Evolutionary conservation across 2,329 filamentous ascomycete genomes (phyloP), one percentile per base, ranked within the genome.

Genomic region (Fusarium verticillioides): DNA sequence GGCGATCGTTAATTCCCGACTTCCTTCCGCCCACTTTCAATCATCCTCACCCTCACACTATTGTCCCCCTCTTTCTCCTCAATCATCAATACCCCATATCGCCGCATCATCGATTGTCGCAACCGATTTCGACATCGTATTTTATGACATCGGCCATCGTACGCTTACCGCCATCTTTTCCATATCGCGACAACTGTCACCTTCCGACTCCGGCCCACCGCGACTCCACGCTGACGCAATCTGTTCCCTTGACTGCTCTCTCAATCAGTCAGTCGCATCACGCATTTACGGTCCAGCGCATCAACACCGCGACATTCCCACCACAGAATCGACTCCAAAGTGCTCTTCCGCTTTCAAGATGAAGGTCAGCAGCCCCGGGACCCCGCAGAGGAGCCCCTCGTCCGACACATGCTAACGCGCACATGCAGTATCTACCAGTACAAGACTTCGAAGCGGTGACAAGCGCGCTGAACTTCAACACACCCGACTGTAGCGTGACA

Each of bases 391-490:
- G 40, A 49, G 37, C 47, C 50, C n/a, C 36, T n/a, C 40, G 32
- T 39, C 21, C 23, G n/a, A 39, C 30, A 49, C 21, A 53, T 53
- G 53, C 78, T 79, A 62, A 79, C 71, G 49, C 42, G 53, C 36
- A 28, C 50, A 58, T 65, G 36, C 69, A 99, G 96, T 99, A 97
- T 83, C 88, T 99, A 78, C 95, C 96, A 69, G 89, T 97, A 72
- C 92, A 91, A 83, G 93, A 97, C 76, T 95, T 98, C 81, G 95
- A 98, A 83, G 91, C 93, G 82, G 93, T 98, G 75, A 96, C 95
- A 69, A 93, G 93, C 84, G 94, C 96, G 72, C 91, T 99, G 80
- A 98, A 97, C 81, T 98, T 98, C 86, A 94, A 96, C 79, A 98
- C 96, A 2, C 91, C 93, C 58, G 96, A 98, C 81, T 95, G 94